These are phyloP conservation scores for Ricinus communis DNA, from an alignment of 345 rosid species.

Conservation along the genomic window DNA sequence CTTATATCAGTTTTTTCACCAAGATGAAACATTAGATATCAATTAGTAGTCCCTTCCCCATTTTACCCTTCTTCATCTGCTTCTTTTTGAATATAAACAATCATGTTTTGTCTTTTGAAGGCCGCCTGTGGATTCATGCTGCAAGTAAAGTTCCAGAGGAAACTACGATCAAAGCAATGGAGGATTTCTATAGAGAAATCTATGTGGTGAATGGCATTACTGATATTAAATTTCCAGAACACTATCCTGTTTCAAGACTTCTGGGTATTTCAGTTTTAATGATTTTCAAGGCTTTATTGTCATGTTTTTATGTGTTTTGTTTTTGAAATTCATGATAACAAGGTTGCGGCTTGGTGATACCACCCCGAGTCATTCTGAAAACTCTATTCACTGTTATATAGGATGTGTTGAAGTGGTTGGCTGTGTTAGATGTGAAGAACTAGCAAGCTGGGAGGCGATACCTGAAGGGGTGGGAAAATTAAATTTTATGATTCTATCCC, in stretches of 20 bases:
- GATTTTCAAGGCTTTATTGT: background rate
- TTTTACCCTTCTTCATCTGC: background rate
- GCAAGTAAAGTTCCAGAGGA: constrained; percentile 89
- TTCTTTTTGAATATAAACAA: background rate
- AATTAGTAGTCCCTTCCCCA: background rate
- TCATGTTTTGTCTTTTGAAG: constrained; percentile 33
- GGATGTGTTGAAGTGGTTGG: constrained; percentile 43
- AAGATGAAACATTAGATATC: too few relatives aligned
- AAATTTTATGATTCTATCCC: background rate
- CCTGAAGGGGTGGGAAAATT: constrained; percentile 30
- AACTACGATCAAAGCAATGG: constrained; percentile 89
- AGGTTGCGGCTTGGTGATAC: background rate
- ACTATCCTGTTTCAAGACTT: constrained; percentile 86
- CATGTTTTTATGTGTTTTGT: background rate
- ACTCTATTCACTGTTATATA: background rate
- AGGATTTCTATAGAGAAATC: constrained; percentile 75
- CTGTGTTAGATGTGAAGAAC: constrained; percentile 35
- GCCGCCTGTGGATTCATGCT: constrained; percentile 96
- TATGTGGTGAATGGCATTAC: constrained; percentile 66
- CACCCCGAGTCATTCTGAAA: too few relatives aligned
- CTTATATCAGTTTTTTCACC: too few relatives aligned
- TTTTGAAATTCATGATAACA: background rate
- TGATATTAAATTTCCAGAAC: constrained; percentile 62
- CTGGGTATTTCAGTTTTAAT: constrained; percentile 40
- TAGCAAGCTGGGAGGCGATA: constrained; percentile 36